phyloP scores from a whole-genome alignment of 257 asterid genomes.

The Rauvolfia tetraphylla region DNA sequence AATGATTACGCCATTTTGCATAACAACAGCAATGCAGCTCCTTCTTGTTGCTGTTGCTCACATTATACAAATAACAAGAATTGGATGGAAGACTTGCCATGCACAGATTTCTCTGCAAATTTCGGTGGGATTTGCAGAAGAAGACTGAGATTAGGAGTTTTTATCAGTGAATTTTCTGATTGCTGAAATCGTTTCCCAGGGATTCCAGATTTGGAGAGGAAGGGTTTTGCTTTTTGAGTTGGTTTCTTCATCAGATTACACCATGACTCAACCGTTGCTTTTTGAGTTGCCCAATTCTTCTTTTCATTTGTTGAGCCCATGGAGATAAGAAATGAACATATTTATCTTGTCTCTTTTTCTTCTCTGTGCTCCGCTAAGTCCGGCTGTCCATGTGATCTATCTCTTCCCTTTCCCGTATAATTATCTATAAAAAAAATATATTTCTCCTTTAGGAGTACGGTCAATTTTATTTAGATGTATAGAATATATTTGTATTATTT shows the following conservation, averaged over 20 bases:
- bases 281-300: too few species aligned
- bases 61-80: conserved; percentile 11
- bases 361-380: too few species aligned
- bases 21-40: conserved; percentile 2
- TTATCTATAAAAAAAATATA: too few species aligned
- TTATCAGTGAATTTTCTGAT: background rate
- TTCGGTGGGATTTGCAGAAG: background rate
- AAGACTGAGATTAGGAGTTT: conserved; percentile 8
- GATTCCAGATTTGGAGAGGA: background rate
- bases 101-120: conserved; percentile 5
- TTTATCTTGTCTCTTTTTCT: too few species aligned
- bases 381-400: too few species aligned
- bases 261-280: conserved; percentile 5
- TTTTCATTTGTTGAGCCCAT: too few species aligned
- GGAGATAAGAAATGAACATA: too few species aligned
- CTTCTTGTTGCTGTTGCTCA: conserved; percentile 2
- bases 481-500: too few species aligned
- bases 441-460: too few species aligned
- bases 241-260: background rate
- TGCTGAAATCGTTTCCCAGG: background rate
- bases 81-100: conserved; percentile 26
- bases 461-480: too few species aligned
- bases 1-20: background rate
- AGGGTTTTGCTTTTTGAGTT: background rate
- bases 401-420: too few species aligned